Evolutionary conservation across 2,329 filamentous ascomycete genomes (phyloP).

Genomic region (Aspergillus puulaauensis): DNA sequence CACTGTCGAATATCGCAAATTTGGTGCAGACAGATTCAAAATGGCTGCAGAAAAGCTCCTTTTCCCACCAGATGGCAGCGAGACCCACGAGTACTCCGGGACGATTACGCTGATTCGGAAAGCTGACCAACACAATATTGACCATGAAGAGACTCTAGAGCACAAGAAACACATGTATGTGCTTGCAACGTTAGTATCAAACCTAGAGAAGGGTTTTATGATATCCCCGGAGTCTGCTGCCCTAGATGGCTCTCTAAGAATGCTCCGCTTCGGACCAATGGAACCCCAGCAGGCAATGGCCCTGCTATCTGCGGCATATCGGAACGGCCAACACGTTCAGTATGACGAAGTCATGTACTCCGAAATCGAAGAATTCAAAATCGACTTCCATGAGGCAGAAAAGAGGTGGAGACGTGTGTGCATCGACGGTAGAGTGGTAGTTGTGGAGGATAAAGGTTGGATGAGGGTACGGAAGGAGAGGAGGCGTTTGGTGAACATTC

Average conservation of each 20-base stretch:
- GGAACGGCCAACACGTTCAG: conserved; percentile 55
- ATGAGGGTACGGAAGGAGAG: conserved; percentile 57
- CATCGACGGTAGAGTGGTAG: conserved; percentile 86
- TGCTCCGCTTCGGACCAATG: conserved; percentile 73
- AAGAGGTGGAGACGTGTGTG: conserved; percentile 79
- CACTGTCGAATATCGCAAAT: conserved; percentile 73
- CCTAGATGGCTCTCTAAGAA: conserved; percentile 66
- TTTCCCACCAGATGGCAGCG: conserved; percentile 53
- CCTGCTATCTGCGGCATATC: conserved; percentile 67
- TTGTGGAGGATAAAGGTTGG: conserved; percentile 68
- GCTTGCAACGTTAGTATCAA: conserved; percentile 72
- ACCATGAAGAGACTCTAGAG: conserved; percentile 33
- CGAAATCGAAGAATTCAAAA: conserved; percentile 63
- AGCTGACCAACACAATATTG: conserved; percentile 17
- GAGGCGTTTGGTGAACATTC: conserved; percentile 20
- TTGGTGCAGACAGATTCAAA: conserved; percentile 75
- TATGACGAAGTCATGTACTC: conserved; percentile 67
- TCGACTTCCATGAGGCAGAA: conserved; percentile 63
- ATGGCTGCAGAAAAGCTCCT: conserved; percentile 80
- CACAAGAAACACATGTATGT: conserved; percentile 69
- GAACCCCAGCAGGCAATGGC: conserved; percentile 68
- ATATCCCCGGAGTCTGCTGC: conserved; percentile 74
- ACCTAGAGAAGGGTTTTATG: conserved; percentile 76
- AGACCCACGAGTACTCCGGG: conserved; percentile 58
- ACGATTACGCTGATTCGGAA: conserved; percentile 46